phyloP scores from a whole-genome alignment of 768 basidiomycete species.

The Piloderma croceum region DNA sequence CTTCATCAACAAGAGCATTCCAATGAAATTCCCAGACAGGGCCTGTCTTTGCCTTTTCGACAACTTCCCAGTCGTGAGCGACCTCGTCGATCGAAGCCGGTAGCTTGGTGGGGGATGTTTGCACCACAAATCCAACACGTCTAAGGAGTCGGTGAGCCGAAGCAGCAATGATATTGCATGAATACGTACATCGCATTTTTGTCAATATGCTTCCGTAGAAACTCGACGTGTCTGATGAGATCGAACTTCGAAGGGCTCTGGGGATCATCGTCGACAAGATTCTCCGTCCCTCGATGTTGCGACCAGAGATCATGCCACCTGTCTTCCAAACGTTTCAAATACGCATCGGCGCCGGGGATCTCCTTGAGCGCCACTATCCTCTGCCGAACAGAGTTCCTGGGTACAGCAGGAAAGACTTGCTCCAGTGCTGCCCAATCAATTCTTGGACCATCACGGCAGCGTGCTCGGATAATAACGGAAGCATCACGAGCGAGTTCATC shows the following conservation, averaged over 20 bases:
- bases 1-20: constrained; percentile 66
- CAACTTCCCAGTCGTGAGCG: constrained; percentile 42
- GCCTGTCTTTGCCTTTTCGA: constrained; percentile 34
- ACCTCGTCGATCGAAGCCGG: constrained; percentile 42
- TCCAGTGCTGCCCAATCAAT: constrained; percentile 70
- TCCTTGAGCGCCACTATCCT: constrained; percentile 58
- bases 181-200: constrained; percentile 77
- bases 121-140: constrained; percentile 57
- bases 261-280: constrained; percentile 68
- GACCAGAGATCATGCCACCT: constrained; percentile 78
- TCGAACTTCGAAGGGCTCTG: constrained; percentile 69
- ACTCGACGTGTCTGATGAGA: constrained; percentile 73
- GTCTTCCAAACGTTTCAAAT: constrained; percentile 74
- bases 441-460: constrained; percentile 55
- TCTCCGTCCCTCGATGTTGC: constrained; percentile 57
- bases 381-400: constrained; percentile 65
- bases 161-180: constrained; percentile 12
- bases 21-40: constrained; percentile 73
- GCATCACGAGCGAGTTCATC: constrained; percentile 88
- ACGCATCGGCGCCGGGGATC: constrained; percentile 62
- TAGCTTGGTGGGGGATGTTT: constrained; percentile 31
- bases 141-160: constrained; percentile 27
- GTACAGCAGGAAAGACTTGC: constrained; percentile 76
- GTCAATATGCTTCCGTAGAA: constrained; percentile 75
- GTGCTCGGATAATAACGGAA: constrained; percentile 73